phyloP scores from a whole-genome alignment of 371 early-diverging fungal species.

The Mortierella sp. region DNA sequence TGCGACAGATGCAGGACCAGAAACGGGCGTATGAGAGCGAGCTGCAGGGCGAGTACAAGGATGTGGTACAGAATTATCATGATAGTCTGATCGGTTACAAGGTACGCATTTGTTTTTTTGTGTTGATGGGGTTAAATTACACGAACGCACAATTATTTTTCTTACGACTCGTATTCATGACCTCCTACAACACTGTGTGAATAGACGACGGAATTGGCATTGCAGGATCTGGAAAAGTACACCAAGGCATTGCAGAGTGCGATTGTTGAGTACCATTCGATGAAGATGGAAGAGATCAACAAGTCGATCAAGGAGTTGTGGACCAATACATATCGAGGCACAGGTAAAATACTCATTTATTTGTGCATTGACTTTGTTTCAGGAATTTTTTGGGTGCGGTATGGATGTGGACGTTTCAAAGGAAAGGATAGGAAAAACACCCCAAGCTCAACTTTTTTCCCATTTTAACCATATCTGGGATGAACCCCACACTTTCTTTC shows the following conservation, averaged over 20 bases:
- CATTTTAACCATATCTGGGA: conserved; percentile 1
- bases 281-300: conserved; percentile 99
- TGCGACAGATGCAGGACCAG: conserved; percentile 88
- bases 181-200: background rate
- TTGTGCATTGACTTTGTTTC: too few relatives aligned
- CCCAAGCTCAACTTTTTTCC: background rate
- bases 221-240: conserved; percentile 90
- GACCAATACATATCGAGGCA: conserved; percentile 97
- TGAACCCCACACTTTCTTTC: background rate
- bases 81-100: conserved; percentile 79
- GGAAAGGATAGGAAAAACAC: background rate
- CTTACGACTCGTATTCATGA: background rate
- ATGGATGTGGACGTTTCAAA: background rate
- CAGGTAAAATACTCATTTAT: conserved; percentile 68
- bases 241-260: conserved; percentile 87
- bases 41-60: conserved; percentile 81
- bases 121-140: conserved; percentile 12
- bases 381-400: background rate
- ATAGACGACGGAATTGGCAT: conserved; percentile 81
- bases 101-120: conserved; percentile 38
- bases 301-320: conserved; percentile 97
- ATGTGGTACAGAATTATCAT: conserved; percentile 80
- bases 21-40: conserved; percentile 71
- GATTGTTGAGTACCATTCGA: conserved; percentile 95
- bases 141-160: background rate